phyloP scores from a whole-genome alignment of 768 basidiomycete genomes.

The Floccularia luteovirens region DNA sequence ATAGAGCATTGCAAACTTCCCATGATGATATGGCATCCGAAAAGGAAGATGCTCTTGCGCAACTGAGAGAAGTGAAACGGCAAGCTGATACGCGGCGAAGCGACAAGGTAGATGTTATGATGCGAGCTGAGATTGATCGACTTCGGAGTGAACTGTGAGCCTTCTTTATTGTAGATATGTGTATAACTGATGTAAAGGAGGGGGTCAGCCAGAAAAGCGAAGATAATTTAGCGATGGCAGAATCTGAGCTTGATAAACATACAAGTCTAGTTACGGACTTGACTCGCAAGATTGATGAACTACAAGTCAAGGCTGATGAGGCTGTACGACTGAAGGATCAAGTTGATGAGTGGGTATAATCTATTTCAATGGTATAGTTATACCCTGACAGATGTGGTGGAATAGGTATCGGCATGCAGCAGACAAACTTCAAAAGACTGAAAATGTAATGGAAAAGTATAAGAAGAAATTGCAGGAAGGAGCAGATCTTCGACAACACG shows the following conservation, averaged over 20 bases:
- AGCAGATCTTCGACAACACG: constrained; percentile 79
- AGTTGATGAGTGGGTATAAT: constrained; percentile 75
- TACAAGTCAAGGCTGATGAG: constrained; percentile 72
- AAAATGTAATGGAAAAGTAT: constrained; percentile 98
- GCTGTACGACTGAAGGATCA: constrained; percentile 82
- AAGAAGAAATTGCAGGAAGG: constrained; percentile 97
- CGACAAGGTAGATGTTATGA: constrained; percentile 69
- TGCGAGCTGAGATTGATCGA: constrained; percentile 77
- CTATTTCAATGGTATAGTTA: not conserved
- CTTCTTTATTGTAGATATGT: constrained; percentile 1
- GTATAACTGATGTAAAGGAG: constrained; percentile 18
- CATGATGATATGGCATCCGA: constrained; percentile 74
- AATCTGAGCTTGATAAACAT: constrained; percentile 80
- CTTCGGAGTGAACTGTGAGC: constrained; percentile 79
- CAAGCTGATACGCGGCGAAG: constrained; percentile 54
- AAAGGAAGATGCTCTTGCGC: constrained; percentile 65
- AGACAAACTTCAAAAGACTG: constrained; percentile 87
- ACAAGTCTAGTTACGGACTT: constrained; percentile 61
- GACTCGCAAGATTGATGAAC: constrained; percentile 73
- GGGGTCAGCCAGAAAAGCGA: constrained; percentile 82
- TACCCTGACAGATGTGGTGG: constrained; percentile 1
- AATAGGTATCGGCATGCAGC: constrained; percentile 84
- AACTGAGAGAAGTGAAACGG: constrained; percentile 51
- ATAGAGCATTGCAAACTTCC: constrained; percentile 63
- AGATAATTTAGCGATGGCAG: constrained; percentile 78